These are phyloP conservation scores for Pseudonitzschia delicatissima DNA, from an alignment of 108 stramenopile species.

Conservation along the genomic window DNA sequence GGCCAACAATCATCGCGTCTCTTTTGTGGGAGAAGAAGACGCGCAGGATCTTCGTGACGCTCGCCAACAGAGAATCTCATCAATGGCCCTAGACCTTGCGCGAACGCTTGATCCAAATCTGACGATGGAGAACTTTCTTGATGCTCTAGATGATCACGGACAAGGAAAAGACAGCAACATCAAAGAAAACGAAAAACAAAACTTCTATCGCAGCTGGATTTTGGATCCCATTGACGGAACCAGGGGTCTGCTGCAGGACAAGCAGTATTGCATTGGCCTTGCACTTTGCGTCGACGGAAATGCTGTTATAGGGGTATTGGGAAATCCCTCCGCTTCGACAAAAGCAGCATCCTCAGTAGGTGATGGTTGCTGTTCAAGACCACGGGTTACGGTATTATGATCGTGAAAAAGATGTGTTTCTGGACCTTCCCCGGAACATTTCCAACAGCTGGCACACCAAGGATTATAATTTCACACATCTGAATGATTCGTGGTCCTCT, in stretches of 20 bases:
- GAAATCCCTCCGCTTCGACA: neutral
- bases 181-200: neutral
- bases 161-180: neutral
- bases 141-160: neutral
- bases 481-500: too few relatives aligned
- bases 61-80: neutral
- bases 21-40: too few relatives aligned
- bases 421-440: neutral
- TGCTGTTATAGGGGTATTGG: constrained; percentile 73
- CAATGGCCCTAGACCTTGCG: neutral
- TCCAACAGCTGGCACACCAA: neutral
- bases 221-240: constrained; percentile 92
- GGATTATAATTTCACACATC: too few relatives aligned
- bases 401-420: neutral
- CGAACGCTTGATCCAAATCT: neutral
- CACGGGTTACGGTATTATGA: neutral
- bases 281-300: constrained; percentile 62
- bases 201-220: constrained; percentile 52
- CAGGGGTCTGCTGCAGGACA: constrained; percentile 82
- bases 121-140: neutral
- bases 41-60: neutral
- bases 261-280: constrained; percentile 78
- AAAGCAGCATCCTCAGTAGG: neutral
- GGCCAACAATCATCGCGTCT: too few relatives aligned
- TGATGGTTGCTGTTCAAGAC: constrained; percentile 10